Conservation (phyloP, 306 rosid species). For the Castanopsis chinensis region DNA sequence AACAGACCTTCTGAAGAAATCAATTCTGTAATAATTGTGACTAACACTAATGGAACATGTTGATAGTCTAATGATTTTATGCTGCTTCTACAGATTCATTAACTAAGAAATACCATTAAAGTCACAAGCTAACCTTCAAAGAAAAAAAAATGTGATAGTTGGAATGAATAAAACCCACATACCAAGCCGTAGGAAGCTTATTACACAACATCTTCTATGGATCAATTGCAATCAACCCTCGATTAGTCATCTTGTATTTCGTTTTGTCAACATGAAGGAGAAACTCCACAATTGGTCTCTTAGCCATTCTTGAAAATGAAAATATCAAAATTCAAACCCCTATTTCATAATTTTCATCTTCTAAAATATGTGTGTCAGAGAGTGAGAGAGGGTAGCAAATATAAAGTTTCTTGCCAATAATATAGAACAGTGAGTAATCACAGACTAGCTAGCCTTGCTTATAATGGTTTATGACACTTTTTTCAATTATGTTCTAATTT, state of each 20-base stretch:
- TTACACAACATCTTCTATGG: not conserved
- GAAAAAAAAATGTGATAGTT: not conserved
- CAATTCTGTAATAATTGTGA: too few species aligned
- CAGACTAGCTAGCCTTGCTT: too few species aligned
- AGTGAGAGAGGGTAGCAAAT: not conserved
- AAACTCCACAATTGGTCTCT: slow-evolving; percentile 25
- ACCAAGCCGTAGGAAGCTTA: slow-evolving; percentile 15
- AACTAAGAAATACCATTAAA: not conserved
- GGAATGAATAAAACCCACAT: not conserved
- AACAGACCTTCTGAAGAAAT: too few species aligned
- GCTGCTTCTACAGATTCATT: not conserved
- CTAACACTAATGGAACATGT: too few species aligned
- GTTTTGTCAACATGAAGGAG: slow-evolving; percentile 8
- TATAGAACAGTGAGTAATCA: too few species aligned
- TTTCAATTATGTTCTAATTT: too few species aligned
- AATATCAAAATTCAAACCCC: not conserved
- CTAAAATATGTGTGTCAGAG: not conserved
- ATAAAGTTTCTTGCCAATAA: not conserved
- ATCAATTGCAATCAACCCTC: slow-evolving; percentile 6
- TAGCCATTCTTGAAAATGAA: not conserved
- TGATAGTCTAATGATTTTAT: too few species aligned
- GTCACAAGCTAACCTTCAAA: not conserved
- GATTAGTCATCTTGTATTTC: not conserved
- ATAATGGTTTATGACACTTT: too few species aligned
- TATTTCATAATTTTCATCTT: not conserved